Evolutionary conservation across 129 eudicot genomes (phyloP), one percentile per base, ranked within the genome.

Genomic region (Scalesia atractyloides): DNA sequence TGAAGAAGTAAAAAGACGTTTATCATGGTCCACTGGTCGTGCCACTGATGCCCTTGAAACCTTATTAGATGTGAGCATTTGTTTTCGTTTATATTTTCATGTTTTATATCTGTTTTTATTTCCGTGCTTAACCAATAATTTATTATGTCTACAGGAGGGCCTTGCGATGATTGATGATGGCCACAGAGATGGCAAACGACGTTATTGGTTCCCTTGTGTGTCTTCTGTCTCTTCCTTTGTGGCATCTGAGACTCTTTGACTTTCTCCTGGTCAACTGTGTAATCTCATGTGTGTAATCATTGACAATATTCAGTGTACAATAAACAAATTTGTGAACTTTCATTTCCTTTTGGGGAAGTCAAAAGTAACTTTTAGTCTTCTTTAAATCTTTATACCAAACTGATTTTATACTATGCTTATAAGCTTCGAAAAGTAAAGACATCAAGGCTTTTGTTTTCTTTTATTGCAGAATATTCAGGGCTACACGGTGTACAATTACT

Each of bases 81-180:
- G 16, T 36, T 50, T 48, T 33, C 41, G 11, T 62, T 48, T 3
- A 19, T 34, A 16, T 60, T 72, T 10, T 66, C 11, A n/a, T n/a
- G 34, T 53, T 10, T 16, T 33, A 36, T 12, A 22, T 5, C 15
- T 0, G 0, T 60, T 52, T 60, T 60, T 19, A 5, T 30, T 60
- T 60, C 2, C 3, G 66, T 60, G 39, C 48, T 22, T 73, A 18
- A 50, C 44, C 5, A 20, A 56, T 5, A 11, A 5, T 68, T 13
- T 76, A 52, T 58, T 62, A 20, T 26, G 36, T 68, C 22, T 82
- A 46, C 88, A 88, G 97, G 97, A 90, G 81, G 98, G 98, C 18
- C 98, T 94, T 74, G 96, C 98, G 14, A 94, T 92, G 98, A 85
- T 90, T 34, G 97, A 94, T 79, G 96, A 94, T 81, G 98, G 97